phyloP scores from a whole-genome alignment of 352 stramenopile genomes.

The Globisporangium sylvaticum region DNA sequence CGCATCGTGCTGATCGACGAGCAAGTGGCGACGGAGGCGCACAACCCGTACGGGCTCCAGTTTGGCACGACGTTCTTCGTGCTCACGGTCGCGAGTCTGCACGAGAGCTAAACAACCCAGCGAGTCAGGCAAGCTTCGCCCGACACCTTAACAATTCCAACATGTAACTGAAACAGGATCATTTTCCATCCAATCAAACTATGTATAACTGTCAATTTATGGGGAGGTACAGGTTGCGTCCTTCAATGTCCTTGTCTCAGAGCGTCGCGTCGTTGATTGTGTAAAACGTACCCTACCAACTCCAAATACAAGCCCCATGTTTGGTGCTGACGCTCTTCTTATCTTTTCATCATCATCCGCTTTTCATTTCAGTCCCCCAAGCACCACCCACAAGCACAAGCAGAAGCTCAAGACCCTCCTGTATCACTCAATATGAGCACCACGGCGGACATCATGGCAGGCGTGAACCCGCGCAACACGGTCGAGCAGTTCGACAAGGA shows the following conservation, averaged over 20 bases:
- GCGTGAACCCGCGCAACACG: conserved; percentile 22
- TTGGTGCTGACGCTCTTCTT: background rate
- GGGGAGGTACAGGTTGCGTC: background rate
- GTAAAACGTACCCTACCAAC: background rate
- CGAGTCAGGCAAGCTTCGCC: no score
- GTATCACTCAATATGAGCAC: conserved; percentile 7
- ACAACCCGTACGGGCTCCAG: conserved; percentile 80
- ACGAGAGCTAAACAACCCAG: conserved; percentile 53
- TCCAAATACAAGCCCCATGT: background rate
- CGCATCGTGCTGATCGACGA: conserved; percentile 88
- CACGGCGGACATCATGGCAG: conserved; percentile 7
- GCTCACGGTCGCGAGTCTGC: conserved; percentile 77
- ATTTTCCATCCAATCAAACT: background rate
- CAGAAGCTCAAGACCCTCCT: background rate
- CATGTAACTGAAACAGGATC: background rate
- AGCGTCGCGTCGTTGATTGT: background rate
- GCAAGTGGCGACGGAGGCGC: conserved; percentile 66
- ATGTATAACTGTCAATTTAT: background rate
- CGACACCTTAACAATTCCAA: background rate
- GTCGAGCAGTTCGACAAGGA: conserved; percentile 83
- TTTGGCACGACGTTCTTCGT: conserved; percentile 84
- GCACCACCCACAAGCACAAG: background rate
- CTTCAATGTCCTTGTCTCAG: background rate
- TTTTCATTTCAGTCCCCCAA: background rate
- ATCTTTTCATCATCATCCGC: background rate